These are phyloP conservation scores for Henckelia pumila DNA, from an alignment of 257 asterid species.

Conservation along the genomic window DNA sequence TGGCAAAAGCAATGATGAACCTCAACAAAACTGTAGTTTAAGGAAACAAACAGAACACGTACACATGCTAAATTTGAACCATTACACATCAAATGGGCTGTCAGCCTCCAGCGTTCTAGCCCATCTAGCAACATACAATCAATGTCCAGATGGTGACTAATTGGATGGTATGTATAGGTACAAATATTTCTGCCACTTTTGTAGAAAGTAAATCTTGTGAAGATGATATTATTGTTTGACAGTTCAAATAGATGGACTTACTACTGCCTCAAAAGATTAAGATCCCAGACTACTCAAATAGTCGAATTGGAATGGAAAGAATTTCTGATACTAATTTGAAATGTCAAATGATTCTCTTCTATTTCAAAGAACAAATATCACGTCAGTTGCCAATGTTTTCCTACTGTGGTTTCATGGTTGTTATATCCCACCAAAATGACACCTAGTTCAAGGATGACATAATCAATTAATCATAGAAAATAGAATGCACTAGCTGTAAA, in stretches of 20 bases:
- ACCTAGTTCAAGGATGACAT: conserved; percentile 6
- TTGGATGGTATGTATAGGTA: background rate
- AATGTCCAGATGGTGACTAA: background rate
- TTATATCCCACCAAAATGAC: background rate
- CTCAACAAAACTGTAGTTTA: conserved; percentile 10
- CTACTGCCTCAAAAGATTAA: background rate
- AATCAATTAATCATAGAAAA: background rate
- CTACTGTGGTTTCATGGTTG: background rate
- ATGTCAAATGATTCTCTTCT: background rate
- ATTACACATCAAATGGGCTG: background rate
- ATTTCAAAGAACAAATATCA: no score
- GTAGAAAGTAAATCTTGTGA: background rate
- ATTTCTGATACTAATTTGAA: background rate
- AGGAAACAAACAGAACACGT: background rate
- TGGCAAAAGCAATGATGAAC: conserved; percentile 16
- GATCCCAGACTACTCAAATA: background rate
- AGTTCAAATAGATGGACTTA: background rate
- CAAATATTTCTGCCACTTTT: background rate
- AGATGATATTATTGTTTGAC: background rate
- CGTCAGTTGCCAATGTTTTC: background rate
- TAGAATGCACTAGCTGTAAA: conserved; percentile 4
- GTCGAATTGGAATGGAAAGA: background rate
- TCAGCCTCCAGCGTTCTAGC: background rate
- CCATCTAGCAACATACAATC: background rate
- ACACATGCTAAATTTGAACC: background rate